Evolutionary conservation across 352 stramenopile species (phyloP), one percentile per base, ranked within the genome.

Genomic region (Phytophthora pisi): DNA sequence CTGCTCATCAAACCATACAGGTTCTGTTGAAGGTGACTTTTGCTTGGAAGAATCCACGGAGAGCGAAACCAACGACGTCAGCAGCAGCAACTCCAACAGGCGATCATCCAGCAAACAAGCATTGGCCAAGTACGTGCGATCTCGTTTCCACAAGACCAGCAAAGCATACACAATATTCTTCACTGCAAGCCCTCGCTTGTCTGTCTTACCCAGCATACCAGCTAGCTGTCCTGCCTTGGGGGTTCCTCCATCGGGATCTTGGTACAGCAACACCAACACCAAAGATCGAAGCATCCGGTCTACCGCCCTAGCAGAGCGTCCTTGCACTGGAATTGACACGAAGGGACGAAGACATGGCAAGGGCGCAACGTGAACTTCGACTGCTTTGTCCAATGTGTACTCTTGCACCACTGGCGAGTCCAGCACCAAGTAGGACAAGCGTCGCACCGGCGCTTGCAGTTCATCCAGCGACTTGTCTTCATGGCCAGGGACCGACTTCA

Each of bases 91-190:
- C 46, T 93, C 82, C 24, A 90, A 51, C 13, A 77, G 31, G 20
- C 58, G 65, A 66, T 74, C 57, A 45, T 65, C 82, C 42, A 92
- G 49, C 43, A 86, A 65, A 31, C 42, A 71, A 30, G 38, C 51
- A 10, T 66, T 56, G 1, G 57, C 46, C 0, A 89, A 23, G 53
- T 86, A 78, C 3, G 51, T 57, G 8, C 60, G 45, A 38, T 90
- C 81, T 61, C 67, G 80, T 52, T 86, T 88, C 70, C 66, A 81
- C 13, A 93, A 59, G 47, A 84, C 38, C 8, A 91, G 52, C 26
- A 93, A 49, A 10, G 83, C 68, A 30, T 84, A 86, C 56, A 84
- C 75, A n/a, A 89, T 68, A 7, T 64, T 88, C 54, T 82, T 87
- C 46, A 82, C 64, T 26, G 74, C 64, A 13, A 77, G 24, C 1